These are phyloP conservation scores for Stygiomarasmius scandens DNA, from an alignment of 1,284 basidiomycete genomes.

Conservation along the genomic window DNA sequence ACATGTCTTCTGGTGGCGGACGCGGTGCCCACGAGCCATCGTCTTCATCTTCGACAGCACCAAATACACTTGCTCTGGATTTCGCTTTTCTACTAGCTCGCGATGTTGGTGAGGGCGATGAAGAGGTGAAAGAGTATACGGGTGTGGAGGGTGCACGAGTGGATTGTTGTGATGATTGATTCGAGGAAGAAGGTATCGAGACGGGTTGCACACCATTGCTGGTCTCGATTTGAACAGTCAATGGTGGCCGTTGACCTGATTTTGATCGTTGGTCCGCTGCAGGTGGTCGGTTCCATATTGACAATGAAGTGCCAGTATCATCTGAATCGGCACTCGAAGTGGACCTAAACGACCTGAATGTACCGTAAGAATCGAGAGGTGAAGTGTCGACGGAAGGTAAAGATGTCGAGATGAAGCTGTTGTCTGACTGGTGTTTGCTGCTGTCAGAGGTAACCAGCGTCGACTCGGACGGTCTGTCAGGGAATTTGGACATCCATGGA, in stretches of 20 bases:
- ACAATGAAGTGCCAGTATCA: constrained; percentile 33
- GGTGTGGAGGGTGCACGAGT: constrained; percentile 5
- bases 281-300: constrained; percentile 37
- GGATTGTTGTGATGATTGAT: constrained; percentile 15
- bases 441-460: constrained; percentile 1
- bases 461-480: constrained; percentile 19
- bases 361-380: background rate
- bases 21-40: constrained; percentile 79
- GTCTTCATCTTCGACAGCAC: constrained; percentile 43
- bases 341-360: background rate
- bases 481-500: constrained; percentile 31
- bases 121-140: background rate
- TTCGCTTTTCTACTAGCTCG: constrained; percentile 25
- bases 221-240: constrained; percentile 43
- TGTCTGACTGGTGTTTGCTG: background rate
- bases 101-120: constrained; percentile 11
- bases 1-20: constrained; percentile 92
- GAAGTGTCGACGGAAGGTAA: constrained; percentile 3
- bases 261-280: constrained; percentile 18
- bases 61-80: constrained; percentile 60
- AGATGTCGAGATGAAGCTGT: constrained; percentile 1
- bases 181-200: constrained; percentile 22
- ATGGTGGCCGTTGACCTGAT: constrained; percentile 36
- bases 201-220: constrained; percentile 18
- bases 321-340: constrained; percentile 44